Percentiles rank a stretch among this genome's conserved stretches.
phyloP scores from a whole-genome alignment of 192 early-diverging fungal genomes.

The Backusella tuberculispora region DNA sequence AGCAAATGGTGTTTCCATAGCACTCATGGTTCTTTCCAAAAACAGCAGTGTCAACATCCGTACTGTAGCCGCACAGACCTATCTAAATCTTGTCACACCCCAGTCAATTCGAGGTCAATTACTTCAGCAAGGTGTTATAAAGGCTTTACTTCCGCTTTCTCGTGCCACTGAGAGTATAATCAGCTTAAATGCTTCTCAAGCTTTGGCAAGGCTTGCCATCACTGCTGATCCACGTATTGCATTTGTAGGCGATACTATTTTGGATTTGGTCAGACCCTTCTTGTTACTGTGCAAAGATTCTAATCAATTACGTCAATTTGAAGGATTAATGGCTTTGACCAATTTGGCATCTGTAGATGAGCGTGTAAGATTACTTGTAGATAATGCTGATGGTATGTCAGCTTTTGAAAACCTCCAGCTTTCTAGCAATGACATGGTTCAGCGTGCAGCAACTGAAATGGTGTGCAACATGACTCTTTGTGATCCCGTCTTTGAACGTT shows the following conservation, averaged over 20 bases:
- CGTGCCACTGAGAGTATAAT: constrained; percentile 68
- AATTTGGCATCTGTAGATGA: constrained; percentile 83
- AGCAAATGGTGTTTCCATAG: constrained; percentile 59
- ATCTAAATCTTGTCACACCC: constrained; percentile 75
- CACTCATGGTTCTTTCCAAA: constrained; percentile 57
- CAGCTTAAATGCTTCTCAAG: constrained; percentile 78
- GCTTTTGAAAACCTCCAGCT: constrained; percentile 81
- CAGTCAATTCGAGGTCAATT: constrained; percentile 69
- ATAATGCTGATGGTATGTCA: constrained; percentile 62
- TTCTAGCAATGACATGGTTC: constrained; percentile 77
- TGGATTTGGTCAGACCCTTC: constrained; percentile 76
- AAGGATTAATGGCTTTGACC: constrained; percentile 91
- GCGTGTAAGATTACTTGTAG: constrained; percentile 65
- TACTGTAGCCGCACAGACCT: constrained; percentile 65
- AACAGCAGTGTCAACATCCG: constrained; percentile 61
- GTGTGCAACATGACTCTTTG: constrained; percentile 94
- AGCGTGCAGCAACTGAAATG: constrained; percentile 87
- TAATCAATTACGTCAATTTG: constrained; percentile 78
- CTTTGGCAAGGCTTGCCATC: constrained; percentile 92
- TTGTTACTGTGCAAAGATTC: constrained; percentile 58
- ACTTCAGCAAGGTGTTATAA: constrained; percentile 84
- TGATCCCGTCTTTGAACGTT: constrained; percentile 78
- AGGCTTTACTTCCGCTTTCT: constrained; percentile 59
- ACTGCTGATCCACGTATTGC: constrained; percentile 88
- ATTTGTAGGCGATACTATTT: constrained; percentile 69